A percentile compares a stretch with the other conserved stretches of the same genome.
Conservation (phyloP, 2,329 filamentous ascomycete species). For the Colletotrichum siamense region DNA sequence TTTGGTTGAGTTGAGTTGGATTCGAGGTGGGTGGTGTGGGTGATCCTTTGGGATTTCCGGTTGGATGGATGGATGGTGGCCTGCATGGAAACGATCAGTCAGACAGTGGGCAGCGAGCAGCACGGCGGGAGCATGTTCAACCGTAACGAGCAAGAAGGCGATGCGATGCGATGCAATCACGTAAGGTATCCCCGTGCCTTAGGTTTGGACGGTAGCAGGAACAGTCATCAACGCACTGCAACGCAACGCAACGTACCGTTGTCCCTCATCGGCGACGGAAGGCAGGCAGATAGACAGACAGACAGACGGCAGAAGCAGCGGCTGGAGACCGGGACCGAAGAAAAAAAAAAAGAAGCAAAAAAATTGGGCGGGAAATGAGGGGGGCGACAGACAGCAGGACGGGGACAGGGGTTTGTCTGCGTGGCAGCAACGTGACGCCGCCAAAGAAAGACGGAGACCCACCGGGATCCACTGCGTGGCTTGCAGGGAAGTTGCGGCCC, state of each 20-base stretch:
- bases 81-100: conserved; percentile 7
- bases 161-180: background rate
- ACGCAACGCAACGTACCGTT: background rate
- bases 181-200: background rate
- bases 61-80: background rate
- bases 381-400: background rate
- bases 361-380: conserved; percentile 4
- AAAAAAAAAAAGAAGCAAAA: background rate
- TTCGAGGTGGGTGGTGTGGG: background rate
- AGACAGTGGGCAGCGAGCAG: background rate
- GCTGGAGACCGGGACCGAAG: background rate
- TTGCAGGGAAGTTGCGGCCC: conserved; percentile 22
- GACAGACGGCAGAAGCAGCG: background rate
- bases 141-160: background rate
- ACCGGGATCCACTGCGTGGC: conserved; percentile 20
- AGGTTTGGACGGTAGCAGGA: background rate
- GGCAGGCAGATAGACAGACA: background rate
- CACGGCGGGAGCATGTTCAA: background rate
- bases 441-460: background rate
- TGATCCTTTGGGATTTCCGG: background rate
- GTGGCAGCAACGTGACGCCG: conserved; percentile 24
- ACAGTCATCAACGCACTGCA: background rate
- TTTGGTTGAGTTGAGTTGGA: background rate
- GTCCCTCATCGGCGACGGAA: background rate
- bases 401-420: conserved; percentile 8